These are phyloP conservation scores for Blastobotrys indianensis DNA, from an alignment of 1,139 yeast genomes.

Conservation along the genomic window DNA sequence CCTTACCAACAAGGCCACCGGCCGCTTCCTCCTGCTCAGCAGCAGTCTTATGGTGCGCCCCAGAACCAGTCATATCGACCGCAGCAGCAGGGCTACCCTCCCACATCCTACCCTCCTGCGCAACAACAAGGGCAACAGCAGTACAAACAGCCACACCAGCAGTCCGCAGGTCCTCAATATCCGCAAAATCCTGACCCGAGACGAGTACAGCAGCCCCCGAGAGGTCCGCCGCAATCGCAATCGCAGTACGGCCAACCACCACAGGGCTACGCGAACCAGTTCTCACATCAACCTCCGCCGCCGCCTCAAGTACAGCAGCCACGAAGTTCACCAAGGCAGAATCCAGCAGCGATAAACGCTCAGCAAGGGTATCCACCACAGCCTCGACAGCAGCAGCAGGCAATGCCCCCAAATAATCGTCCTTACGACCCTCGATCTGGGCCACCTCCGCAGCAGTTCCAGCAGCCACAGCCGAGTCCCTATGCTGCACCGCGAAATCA, in stretches of 20 bases:
- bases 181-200: too few relatives aligned
- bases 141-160: conserved; percentile 8
- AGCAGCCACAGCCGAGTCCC: background rate
- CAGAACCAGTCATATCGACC: background rate
- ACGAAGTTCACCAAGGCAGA: conserved; percentile 2
- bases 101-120: background rate
- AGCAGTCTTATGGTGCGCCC: conserved; percentile 1
- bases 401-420: background rate
- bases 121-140: background rate
- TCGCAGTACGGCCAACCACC: conserved; percentile 5
- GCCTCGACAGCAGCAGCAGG: conserved; percentile 1
- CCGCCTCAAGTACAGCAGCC: conserved; percentile 3
- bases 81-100: background rate
- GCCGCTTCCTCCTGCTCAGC: conserved; percentile 7
- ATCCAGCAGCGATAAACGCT: conserved; percentile 3
- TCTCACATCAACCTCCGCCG: conserved; percentile 4
- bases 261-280: background rate
- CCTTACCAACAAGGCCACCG: conserved; percentile 2
- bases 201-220: conserved; percentile 4
- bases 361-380: conserved; percentile 7
- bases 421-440: background rate
- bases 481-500: background rate
- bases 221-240: conserved; percentile 3
- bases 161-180: conserved; percentile 7
- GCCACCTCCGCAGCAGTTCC: background rate